Evolutionary conservation across 768 basidiomycete species (phyloP).

Genomic region (Auricularia cornea): DNA sequence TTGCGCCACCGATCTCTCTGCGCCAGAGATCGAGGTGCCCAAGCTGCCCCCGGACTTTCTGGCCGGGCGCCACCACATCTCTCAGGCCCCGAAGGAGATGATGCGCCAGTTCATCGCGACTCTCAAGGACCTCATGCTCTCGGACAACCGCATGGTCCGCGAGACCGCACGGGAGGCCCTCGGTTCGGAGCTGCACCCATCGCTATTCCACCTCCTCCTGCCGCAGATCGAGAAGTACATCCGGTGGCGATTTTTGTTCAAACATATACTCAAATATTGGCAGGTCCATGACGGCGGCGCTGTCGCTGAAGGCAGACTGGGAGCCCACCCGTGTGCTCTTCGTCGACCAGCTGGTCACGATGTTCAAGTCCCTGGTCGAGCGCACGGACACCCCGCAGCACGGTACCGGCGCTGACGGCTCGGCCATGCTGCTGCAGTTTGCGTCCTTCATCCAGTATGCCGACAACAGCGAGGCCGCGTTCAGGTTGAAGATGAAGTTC

Average conservation of each 20-base stretch:
- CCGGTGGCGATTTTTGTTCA: not conserved
- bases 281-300: not conserved
- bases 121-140: slow-evolving; percentile 57
- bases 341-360: slow-evolving; percentile 55
- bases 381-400: slow-evolving; percentile 45
- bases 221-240: slow-evolving; percentile 68
- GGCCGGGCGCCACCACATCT: not conserved
- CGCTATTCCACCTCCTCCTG: slow-evolving; percentile 57
- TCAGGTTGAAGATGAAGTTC: slow-evolving; percentile 64
- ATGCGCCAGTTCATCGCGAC: slow-evolving; percentile 59
- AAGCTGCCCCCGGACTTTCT: not conserved
- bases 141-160: slow-evolving; percentile 55
- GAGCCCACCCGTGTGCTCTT: slow-evolving; percentile 38
- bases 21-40: not conserved
- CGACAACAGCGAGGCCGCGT: slow-evolving; percentile 38
- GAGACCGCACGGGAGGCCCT: slow-evolving; percentile 75
- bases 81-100: slow-evolving; percentile 32
- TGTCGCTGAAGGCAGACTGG: not conserved
- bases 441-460: slow-evolving; percentile 60
- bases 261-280: not conserved
- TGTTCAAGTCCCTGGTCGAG: slow-evolving; percentile 70
- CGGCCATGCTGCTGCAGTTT: slow-evolving; percentile 33
- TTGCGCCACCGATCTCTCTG: not conserved
- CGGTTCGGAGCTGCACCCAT: slow-evolving; percentile 70
- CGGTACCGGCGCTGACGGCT: slow-evolving; percentile 7